Evolutionary conservation across 306 rosid species (phyloP).

Genomic region (Corylus avellana): DNA sequence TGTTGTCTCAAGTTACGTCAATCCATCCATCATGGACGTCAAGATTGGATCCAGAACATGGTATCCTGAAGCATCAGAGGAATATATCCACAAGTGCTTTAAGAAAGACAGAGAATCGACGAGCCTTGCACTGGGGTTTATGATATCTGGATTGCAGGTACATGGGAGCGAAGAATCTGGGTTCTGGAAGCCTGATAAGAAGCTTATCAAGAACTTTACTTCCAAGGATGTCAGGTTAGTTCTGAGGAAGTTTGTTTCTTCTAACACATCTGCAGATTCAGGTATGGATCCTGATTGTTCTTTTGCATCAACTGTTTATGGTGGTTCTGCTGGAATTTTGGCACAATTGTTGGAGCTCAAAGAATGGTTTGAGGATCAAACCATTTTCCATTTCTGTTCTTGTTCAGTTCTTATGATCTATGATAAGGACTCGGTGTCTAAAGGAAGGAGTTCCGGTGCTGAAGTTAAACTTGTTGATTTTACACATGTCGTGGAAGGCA

Average conservation of each 20-base stretch:
- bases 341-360: conserved; percentile 64
- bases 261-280: conserved; percentile 32
- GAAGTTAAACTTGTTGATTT: conserved; percentile 73
- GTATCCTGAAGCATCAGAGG: conserved; percentile 60
- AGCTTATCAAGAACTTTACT: conserved; percentile 27
- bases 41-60: conserved; percentile 90
- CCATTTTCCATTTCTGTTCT: conserved; percentile 66
- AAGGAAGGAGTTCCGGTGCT: conserved; percentile 35
- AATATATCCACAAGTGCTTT: conserved; percentile 52
- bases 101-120: conserved; percentile 55
- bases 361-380: conserved; percentile 87
- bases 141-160: conserved; percentile 69
- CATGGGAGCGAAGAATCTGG: conserved; percentile 35
- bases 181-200: conserved; percentile 58
- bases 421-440: conserved; percentile 44
- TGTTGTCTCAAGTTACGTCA: conserved; percentile 17
- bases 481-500: conserved; percentile 65
- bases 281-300: conserved; percentile 45
- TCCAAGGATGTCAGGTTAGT: conserved; percentile 30
- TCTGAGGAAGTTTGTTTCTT: conserved; percentile 67
- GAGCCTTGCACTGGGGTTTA: conserved; percentile 52
- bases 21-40: conserved; percentile 60
- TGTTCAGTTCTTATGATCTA: conserved; percentile 64
- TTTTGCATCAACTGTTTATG: conserved; percentile 50
- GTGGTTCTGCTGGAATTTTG: conserved; percentile 51